Percentiles rank a stretch among this genome's conserved stretches.
Evolutionary conservation across 306 rosid species (phyloP).

Genomic region (Trifolium dubium): DNA sequence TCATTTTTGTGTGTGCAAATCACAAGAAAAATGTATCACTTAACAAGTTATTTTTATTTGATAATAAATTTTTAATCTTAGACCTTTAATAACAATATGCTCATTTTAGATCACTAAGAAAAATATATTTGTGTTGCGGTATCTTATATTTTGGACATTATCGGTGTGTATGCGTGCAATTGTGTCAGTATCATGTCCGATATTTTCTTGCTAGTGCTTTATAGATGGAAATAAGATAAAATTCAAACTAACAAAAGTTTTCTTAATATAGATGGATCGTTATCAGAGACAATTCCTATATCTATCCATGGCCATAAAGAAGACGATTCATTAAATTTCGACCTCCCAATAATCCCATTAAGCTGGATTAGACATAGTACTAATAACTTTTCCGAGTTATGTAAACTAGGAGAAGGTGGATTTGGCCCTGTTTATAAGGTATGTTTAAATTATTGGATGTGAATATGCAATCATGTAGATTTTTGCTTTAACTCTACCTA

Average conservation of each 20-base stretch:
- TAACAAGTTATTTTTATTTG: not conserved
- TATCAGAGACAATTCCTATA: not conserved
- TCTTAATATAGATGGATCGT: constrained; percentile 2
- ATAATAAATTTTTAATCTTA: too few relatives aligned
- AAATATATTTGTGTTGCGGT: too few relatives aligned
- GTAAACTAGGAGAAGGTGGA: constrained; percentile 70
- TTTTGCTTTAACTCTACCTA: not conserved
- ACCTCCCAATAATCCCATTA: constrained; percentile 40
- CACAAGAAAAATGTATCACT: not conserved
- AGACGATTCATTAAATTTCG: constrained; percentile 1
- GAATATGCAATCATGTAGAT: not conserved
- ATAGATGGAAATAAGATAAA: not conserved
- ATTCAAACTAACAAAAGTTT: constrained; percentile 18
- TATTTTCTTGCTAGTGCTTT: not conserved
- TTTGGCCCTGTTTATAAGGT: constrained; percentile 60
- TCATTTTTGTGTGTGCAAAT: not conserved
- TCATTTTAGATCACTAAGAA: not conserved
- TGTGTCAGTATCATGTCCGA: not conserved
- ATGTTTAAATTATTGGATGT: not conserved
- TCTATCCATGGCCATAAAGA: not conserved
- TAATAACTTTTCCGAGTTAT: constrained; percentile 50
- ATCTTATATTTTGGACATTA: not conserved
- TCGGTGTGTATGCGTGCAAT: not conserved
- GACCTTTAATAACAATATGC: not conserved
- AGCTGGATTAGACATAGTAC: constrained; percentile 39